These are phyloP conservation scores for Talaromyces funiculosus DNA, from an alignment of 2,329 filamentous ascomycete species.

Conservation along the genomic window DNA sequence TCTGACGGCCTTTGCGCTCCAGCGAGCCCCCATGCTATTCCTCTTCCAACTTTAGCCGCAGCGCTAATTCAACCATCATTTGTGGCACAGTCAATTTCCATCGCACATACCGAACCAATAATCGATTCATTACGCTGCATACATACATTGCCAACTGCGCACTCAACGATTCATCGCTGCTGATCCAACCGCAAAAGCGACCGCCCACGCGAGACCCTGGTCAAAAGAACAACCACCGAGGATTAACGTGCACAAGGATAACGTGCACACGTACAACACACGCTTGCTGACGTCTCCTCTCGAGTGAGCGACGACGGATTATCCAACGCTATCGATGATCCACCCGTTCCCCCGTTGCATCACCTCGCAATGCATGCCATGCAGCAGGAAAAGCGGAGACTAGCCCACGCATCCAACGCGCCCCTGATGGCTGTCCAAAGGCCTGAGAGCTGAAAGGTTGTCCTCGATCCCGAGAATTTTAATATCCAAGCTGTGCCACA, in stretches of 20 bases:
- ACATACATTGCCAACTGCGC: neutral
- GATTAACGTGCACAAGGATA: neutral
- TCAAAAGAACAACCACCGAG: neutral
- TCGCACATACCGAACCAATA: neutral
- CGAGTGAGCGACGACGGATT: neutral
- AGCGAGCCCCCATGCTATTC: slow-evolving; percentile 2
- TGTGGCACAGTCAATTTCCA: slow-evolving; percentile 6
- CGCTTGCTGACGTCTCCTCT: neutral
- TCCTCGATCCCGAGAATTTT: neutral
- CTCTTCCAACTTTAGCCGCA: slow-evolving; percentile 6
- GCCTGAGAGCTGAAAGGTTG: neutral
- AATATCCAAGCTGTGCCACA: slow-evolving; percentile 3
- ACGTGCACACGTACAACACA: neutral
- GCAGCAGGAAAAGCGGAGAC: slow-evolving; percentile 9
- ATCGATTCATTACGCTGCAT: neutral
- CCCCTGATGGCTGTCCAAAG: slow-evolving; percentile 7
- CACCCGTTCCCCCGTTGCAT: slow-evolving; percentile 7
- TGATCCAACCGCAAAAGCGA: neutral
- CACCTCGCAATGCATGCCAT: slow-evolving; percentile 8
- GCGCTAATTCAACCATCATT: slow-evolving; percentile 3
- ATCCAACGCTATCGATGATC: slow-evolving; percentile 7
- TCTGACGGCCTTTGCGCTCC: slow-evolving; percentile 1
- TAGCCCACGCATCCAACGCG: neutral
- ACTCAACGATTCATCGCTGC: neutral
- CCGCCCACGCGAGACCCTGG: slow-evolving; percentile 2